phyloP scores from a whole-genome alignment of 352 stramenopile species.

The Albugo laibachii region DNA sequence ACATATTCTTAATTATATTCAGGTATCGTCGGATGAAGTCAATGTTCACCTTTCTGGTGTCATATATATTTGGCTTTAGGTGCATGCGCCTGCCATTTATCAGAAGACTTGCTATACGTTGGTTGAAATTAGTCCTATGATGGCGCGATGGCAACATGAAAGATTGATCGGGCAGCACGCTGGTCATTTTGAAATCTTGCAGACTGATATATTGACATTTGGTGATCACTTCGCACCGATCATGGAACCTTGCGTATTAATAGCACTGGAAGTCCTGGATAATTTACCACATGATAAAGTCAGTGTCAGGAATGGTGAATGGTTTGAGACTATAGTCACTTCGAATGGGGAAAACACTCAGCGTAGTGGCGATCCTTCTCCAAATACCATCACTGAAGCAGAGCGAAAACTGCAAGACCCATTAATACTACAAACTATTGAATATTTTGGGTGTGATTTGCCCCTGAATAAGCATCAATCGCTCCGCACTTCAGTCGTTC shows the following conservation, averaged over 20 bases:
- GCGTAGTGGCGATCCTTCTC: not conserved
- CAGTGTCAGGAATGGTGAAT: constrained; percentile 42
- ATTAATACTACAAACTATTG: constrained; percentile 51
- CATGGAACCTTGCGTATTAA: constrained; percentile 45
- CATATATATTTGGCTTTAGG: not conserved
- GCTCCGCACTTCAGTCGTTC: not conserved
- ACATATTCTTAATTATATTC: constrained; percentile 78
- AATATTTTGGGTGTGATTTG: constrained; percentile 50
- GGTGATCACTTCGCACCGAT: constrained; percentile 28
- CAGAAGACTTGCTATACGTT: constrained; percentile 68
- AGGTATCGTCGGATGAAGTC: constrained; percentile 4
- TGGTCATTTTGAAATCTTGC: constrained; percentile 43
- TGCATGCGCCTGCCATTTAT: constrained; percentile 54
- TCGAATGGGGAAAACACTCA: constrained; percentile 1
- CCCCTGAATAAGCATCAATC: constrained; percentile 32
- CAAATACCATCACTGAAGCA: constrained; percentile 20
- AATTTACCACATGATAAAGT: constrained; percentile 86
- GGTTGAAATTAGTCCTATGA: constrained; percentile 76
- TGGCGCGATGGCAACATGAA: constrained; percentile 58
- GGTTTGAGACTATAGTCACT: constrained; percentile 48
- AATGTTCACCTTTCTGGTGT: not conserved
- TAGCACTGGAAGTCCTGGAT: constrained; percentile 80
- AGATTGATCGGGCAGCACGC: constrained; percentile 37
- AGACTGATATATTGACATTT: constrained; percentile 66
- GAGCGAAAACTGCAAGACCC: constrained; percentile 33